Percentiles rank a stretch among this genome's conserved stretches.
phyloP scores from a whole-genome alignment of 129 eudicot genomes.

The Apium graveolens region DNA sequence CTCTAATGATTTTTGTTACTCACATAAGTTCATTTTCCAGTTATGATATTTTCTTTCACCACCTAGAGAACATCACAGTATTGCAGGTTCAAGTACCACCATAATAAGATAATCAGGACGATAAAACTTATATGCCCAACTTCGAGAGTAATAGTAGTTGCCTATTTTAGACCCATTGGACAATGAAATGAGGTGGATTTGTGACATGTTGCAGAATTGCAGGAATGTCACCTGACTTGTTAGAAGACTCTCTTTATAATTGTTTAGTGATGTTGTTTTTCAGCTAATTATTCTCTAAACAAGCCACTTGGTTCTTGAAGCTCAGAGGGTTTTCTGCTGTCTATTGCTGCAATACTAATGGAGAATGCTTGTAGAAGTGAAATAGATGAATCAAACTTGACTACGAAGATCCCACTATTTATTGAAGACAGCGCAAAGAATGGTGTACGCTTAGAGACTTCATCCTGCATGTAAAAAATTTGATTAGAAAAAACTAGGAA shows the following conservation, averaged over 20 bases:
- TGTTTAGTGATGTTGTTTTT: conserved; percentile 10
- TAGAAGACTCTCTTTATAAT: background rate
- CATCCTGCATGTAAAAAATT: conserved; percentile 27
- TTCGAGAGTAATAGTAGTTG: background rate
- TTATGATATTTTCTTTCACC: background rate
- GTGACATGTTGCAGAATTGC: conserved; percentile 25
- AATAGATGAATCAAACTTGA: conserved; percentile 51
- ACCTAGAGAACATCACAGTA: background rate
- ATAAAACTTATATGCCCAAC: background rate
- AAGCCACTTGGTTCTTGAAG: conserved; percentile 18
- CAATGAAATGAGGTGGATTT: conserved; percentile 35
- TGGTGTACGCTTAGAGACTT: conserved; percentile 27
- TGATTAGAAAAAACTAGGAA: background rate
- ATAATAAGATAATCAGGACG: background rate
- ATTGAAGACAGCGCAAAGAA: conserved; percentile 44
- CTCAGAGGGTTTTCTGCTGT: conserved; percentile 32
- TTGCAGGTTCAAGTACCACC: background rate
- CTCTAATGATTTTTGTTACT: background rate
- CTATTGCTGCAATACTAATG: conserved; percentile 45
- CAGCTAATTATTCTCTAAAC: conserved; percentile 14
- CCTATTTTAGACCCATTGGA: conserved; percentile 23
- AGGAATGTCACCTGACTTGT: conserved; percentile 19
- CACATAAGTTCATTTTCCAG: background rate
- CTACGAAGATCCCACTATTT: conserved; percentile 57
- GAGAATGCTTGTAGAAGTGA: conserved; percentile 68